Evolutionary conservation across 768 basidiomycete species (phyloP), one percentile per base, ranked within the genome.

Genomic region (Leccinum incarnatum): DNA sequence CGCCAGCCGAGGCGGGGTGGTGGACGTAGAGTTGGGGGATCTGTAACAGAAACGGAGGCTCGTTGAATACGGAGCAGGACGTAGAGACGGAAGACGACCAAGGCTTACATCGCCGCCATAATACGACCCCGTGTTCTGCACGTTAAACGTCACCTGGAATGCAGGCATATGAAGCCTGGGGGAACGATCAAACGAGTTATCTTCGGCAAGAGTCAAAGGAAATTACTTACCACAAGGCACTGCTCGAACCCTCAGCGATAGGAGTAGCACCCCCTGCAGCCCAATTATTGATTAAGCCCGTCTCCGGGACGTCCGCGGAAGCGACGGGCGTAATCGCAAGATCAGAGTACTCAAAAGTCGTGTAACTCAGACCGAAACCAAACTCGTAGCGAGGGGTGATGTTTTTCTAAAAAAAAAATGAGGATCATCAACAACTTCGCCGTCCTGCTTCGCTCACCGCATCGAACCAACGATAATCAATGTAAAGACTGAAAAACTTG

Each of bases 331-430:
- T 69, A 34, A 91, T 73, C 3, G 76, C 62, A 11, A 95, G 75
- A 32, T 80, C 75, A 46, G 79, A 83, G 70, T 93, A 95, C 32
- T 81, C 72, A 71, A 95, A 98, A 2, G 74, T 81, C 40, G 95
- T 89, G 76, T 97, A 98, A 56, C 86, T 89, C 67, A 95, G 71
- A 0, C 95, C 95, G 69, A 86, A 95, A 5, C 95, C 95, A 70
- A 98, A 98, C 67, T 92, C 91, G 67, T 85, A 93, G 37, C 89
- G 88, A 4, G 92, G 92, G 0, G 79, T 79, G 62, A 93, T 91
- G 61, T 86, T 82, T 72, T 83, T 76, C 82, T 88, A 19, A 62
- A 21, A 21, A 21, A 21, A 21, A 2, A 2, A 21, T 21, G 21
- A 23, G 53, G 9, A 34, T 27, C 2, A 10, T 34, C 40, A 17